These are phyloP conservation scores for Xeromyces bisporus DNA, from an alignment of 495 filamentous ascomycete species.

Conservation along the genomic window DNA sequence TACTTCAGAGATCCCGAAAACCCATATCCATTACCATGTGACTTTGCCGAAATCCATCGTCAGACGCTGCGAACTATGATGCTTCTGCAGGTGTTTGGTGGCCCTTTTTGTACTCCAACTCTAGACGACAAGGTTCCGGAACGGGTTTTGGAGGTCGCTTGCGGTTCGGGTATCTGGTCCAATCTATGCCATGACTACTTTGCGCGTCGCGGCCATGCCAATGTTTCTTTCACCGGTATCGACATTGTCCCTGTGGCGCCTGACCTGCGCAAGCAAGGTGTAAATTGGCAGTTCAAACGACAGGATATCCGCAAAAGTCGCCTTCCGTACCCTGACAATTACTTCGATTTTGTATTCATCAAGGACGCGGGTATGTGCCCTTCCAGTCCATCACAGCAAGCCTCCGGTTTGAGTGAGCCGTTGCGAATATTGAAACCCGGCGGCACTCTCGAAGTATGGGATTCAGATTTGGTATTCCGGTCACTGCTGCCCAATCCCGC, in stretches of 20 bases:
- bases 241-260: constrained; percentile 67
- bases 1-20: constrained; percentile 63
- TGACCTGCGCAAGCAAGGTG: constrained; percentile 51
- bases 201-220: constrained; percentile 37
- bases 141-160: constrained; percentile 73
- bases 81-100: constrained; percentile 62
- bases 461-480: constrained; percentile 61
- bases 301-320: constrained; percentile 64
- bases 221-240: constrained; percentile 63
- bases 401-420: constrained; percentile 53
- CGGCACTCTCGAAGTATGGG: constrained; percentile 75
- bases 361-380: constrained; percentile 67
- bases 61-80: constrained; percentile 75
- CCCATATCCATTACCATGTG: constrained; percentile 72
- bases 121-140: constrained; percentile 47
- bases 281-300: constrained; percentile 78
- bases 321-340: constrained; percentile 62
- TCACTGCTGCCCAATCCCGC: constrained; percentile 62
- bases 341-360: constrained; percentile 82
- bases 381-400: constrained; percentile 42
- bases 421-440: constrained; percentile 62
- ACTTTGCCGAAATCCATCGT: constrained; percentile 72
- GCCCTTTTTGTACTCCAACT: constrained; percentile 56
- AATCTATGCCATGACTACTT: constrained; percentile 69
- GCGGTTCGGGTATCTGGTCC: constrained; percentile 82